Evolutionary conservation across 768 basidiomycete genomes (phyloP).

Genomic region (Gymnopilus dilepis): DNA sequence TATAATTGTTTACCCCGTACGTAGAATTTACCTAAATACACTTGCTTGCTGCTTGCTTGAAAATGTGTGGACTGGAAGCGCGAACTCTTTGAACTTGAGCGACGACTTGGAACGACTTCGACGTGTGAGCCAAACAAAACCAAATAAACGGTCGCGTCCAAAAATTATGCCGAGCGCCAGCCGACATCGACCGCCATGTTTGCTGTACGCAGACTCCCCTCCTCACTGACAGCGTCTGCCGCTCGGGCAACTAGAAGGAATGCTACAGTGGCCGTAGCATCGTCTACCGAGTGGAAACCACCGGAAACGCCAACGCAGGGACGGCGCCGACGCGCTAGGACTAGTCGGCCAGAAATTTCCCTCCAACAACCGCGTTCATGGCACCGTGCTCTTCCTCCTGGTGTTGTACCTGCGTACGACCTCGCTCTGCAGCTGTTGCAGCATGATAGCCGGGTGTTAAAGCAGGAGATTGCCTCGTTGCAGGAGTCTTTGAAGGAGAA

Average conservation of each 20-base stretch:
- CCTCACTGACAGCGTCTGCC: conserved; percentile 20
- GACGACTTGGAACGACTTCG: no score
- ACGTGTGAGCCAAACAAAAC: conserved; percentile 20
- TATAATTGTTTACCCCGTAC: conserved; percentile 23
- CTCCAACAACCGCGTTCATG: conserved; percentile 60
- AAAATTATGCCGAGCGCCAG: conserved; percentile 18
- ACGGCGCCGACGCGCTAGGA: conserved; percentile 32
- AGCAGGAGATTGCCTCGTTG: conserved; percentile 48
- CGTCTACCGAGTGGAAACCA: conserved; percentile 10
- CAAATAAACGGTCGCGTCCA: conserved; percentile 20
- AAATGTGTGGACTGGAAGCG: background rate
- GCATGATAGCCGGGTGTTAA: conserved; percentile 59
- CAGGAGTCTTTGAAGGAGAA: conserved; percentile 32
- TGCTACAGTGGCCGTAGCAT: conserved; percentile 25
- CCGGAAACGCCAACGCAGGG: conserved; percentile 31
- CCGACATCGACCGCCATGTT: conserved; percentile 28
- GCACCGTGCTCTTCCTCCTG: conserved; percentile 64
- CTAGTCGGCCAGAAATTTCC: conserved; percentile 56
- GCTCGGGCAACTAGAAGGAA: conserved; percentile 28
- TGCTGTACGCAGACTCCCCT: conserved; percentile 32
- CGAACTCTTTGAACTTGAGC: background rate
- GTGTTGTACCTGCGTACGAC: conserved; percentile 83
- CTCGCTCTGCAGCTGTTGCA: conserved; percentile 76
- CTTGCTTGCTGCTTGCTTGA: background rate
- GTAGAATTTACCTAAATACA: background rate